Conservation (phyloP, 371 early-diverging fungal genomes). For the Mucor piriformis region DNA sequence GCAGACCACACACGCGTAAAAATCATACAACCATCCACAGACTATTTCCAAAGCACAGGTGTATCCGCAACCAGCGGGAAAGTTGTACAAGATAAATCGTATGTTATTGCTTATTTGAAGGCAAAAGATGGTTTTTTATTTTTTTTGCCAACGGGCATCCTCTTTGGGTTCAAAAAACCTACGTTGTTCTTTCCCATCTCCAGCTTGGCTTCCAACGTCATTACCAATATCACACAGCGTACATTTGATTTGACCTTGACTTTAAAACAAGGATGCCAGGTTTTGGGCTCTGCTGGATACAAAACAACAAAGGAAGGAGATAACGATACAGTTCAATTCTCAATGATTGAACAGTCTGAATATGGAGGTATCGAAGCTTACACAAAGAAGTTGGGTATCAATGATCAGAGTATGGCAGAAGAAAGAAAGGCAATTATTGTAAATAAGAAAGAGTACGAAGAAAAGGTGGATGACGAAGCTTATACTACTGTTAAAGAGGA, state of each 20-base stretch:
- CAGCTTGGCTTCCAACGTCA: slow-evolving; percentile 35
- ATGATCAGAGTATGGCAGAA: slow-evolving; percentile 49
- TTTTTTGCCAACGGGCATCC: slow-evolving; percentile 55
- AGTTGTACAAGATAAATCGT: slow-evolving; percentile 20
- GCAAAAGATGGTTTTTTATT: slow-evolving; percentile 56
- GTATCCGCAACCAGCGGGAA: slow-evolving; percentile 38
- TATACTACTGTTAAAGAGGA: background rate
- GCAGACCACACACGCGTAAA: slow-evolving; percentile 15
- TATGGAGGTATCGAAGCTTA: slow-evolving; percentile 52
- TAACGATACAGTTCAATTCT: slow-evolving; percentile 44
- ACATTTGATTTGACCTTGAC: slow-evolving; percentile 56
- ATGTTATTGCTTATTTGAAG: slow-evolving; percentile 46
- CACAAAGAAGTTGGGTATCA: slow-evolving; percentile 39
- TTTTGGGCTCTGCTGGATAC: slow-evolving; percentile 26
- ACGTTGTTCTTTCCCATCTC: slow-evolving; percentile 48
- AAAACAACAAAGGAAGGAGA: slow-evolving; percentile 21
- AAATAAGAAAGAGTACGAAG: slow-evolving; percentile 5
- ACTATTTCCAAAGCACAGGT: slow-evolving; percentile 25
- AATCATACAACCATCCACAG: slow-evolving; percentile 28
- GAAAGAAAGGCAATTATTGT: slow-evolving; percentile 34
- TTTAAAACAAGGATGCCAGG: slow-evolving; percentile 8
- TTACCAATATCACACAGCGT: slow-evolving; percentile 51
- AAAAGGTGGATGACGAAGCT: slow-evolving; percentile 4
- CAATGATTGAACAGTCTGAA: slow-evolving; percentile 62
- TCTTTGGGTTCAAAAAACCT: slow-evolving; percentile 71